These are phyloP conservation scores for Pleurostoma richardsiae DNA, from an alignment of 2,329 filamentous ascomycete species.

Conservation along the genomic window DNA sequence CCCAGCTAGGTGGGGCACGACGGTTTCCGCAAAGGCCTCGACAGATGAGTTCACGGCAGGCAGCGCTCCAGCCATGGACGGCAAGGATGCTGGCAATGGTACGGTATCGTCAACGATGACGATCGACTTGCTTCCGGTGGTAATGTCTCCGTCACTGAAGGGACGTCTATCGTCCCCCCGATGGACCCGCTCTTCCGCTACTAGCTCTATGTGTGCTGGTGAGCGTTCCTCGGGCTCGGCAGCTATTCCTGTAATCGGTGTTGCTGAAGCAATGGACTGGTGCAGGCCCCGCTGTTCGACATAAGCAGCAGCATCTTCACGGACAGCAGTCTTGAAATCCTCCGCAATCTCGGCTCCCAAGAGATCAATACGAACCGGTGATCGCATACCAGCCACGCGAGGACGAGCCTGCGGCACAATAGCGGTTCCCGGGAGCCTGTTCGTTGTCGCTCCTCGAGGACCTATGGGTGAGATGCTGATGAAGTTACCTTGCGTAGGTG, in stretches of 20 bases:
- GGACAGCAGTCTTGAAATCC: conserved; percentile 72
- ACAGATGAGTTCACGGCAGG: conserved; percentile 38
- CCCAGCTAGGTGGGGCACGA: conserved; percentile 42
- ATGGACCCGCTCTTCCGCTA: conserved; percentile 19
- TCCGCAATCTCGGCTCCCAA: conserved; percentile 74
- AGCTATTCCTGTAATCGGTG: conserved; percentile 13
- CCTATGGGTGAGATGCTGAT: conserved; percentile 44
- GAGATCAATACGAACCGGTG: conserved; percentile 69
- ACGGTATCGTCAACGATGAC: conserved; percentile 74
- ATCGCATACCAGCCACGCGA: conserved; percentile 35
- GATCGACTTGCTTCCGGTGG: conserved; percentile 82
- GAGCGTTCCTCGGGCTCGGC: conserved; percentile 33
- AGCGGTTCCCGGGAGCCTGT: conserved; percentile 54
- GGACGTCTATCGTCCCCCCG: conserved; percentile 30
- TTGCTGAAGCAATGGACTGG: conserved; percentile 15
- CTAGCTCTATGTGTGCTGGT: conserved; percentile 34
- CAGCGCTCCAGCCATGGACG: conserved; percentile 46
- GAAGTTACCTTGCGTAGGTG: conserved; percentile 40
- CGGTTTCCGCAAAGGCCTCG: conserved; percentile 49
- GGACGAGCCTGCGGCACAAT: conserved; percentile 51
- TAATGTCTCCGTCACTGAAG: conserved; percentile 55
- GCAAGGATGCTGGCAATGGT: conserved; percentile 33
- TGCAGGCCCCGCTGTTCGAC: conserved; percentile 20
- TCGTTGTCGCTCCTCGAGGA: conserved; percentile 48
- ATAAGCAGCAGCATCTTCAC: conserved; percentile 53